Base-by-base conservation (phyloP, 805 yeast genomes). In the Scheffersomyces amazonensis region DNA sequence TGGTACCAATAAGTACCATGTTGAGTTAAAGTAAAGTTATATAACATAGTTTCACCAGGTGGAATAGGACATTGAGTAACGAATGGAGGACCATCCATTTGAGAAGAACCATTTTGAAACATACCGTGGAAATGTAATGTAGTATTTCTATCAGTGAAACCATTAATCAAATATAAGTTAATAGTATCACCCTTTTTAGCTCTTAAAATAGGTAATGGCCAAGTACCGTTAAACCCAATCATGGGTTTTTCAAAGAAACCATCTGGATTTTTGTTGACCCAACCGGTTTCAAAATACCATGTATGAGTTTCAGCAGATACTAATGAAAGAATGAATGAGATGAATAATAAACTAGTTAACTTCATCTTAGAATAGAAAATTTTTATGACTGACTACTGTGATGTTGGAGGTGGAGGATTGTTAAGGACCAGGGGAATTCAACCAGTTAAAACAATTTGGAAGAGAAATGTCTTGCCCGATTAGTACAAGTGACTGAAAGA, bases 1-100 rank as follows among this genome's bases (percentile, higher is more conserved):
- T 93, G 99, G 73, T 91, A 93, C 99, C 99, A 93, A 73, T 73
- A 93, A 15, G 96, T 77, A 54, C 99, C 99, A 41, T 73, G 79
- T 65, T 93, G 96, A 44, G 77, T 72, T 43, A 89, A 87, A 19
- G 96, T 84, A 64, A 93, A 93, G 71, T 91, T 89, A 73, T 93
- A 93, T 46, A 82, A 62, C 64, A 78, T 71, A 15, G 85, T 75
- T 43, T 77, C 76, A 38, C 85, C 85, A 5, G 95, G 84, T n/a
- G 86, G 81, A 48, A 88, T 82, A 20, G 96, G 95, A 74, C 98
- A 93, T 65, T 91, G 97, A 24, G 87, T 79, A 32, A 91, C 72
- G 77, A 78, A 70, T 52, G 84, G 85, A 12, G 96, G 95, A 42
- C 99, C 99, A 62, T 91, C 99, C 91, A 85, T 84, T 56, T 75